These are phyloP conservation scores for Vigna reflexopilosa DNA, from an alignment of 306 rosid genomes.

Conservation along the genomic window DNA sequence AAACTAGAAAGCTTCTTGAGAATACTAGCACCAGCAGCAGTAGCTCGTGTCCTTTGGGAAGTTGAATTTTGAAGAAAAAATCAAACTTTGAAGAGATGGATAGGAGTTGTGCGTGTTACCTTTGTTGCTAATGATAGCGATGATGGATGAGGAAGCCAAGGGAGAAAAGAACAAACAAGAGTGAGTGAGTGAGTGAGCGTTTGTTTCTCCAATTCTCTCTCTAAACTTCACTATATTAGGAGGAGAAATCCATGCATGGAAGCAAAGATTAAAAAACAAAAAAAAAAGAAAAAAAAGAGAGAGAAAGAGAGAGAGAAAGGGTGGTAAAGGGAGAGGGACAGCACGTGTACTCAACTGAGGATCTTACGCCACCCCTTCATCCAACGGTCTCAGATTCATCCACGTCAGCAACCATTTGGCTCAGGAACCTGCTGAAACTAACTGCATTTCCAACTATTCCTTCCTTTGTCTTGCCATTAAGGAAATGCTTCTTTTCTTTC, in stretches of 20 bases:
- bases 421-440: conserved; percentile 52
- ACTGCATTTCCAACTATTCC: conserved; percentile 74
- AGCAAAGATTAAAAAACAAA: conserved; percentile 59
- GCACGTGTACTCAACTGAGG: conserved; percentile 92
- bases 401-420: conserved; percentile 51
- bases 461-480: conserved; percentile 81
- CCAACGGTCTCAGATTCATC: conserved; percentile 57
- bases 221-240: conserved; percentile 64
- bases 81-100: conserved; percentile 32
- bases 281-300: background rate
- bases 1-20: conserved; percentile 12
- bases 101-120: conserved; percentile 39
- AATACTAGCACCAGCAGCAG: conserved; percentile 33
- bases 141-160: conserved; percentile 53
- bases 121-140: conserved; percentile 66
- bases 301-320: background rate
- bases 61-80: conserved; percentile 53
- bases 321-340: conserved; percentile 52
- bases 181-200: conserved; percentile 59
- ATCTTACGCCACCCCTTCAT: conserved; percentile 66
- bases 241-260: conserved; percentile 96
- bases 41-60: conserved; percentile 30
- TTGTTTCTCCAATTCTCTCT: conserved; percentile 57
- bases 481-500: conserved; percentile 31
- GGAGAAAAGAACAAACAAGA: conserved; percentile 38